Evolutionary conservation across 1,139 yeast genomes (phyloP).

Genomic region (Zygosaccharomyces pseudobailii): DNA sequence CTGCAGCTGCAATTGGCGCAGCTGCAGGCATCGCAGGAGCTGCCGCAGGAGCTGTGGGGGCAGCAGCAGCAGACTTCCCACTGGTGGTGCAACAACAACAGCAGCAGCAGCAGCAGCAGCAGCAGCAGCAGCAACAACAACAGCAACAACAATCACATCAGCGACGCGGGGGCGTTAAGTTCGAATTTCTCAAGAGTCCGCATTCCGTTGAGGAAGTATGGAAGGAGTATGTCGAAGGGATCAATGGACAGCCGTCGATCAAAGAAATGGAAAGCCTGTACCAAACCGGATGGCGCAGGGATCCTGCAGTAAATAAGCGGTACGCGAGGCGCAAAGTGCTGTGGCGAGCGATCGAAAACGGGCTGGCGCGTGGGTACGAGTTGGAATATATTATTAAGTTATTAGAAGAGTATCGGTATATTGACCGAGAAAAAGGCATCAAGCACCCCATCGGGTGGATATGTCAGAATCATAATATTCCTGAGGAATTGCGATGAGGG

Average conservation of each 20-base stretch:
- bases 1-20: background rate
- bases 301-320: conserved; percentile 39
- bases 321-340: conserved; percentile 39
- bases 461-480: conserved; percentile 35
- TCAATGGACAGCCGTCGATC: conserved; percentile 38
- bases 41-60: background rate
- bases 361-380: conserved; percentile 34
- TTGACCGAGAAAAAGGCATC: conserved; percentile 33
- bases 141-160: conserved; percentile 7
- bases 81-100: background rate
- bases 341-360: conserved; percentile 39
- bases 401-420: conserved; percentile 35
- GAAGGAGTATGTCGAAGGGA: conserved; percentile 39
- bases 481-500: conserved; percentile 21
- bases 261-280: conserved; percentile 37
- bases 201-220: conserved; percentile 39
- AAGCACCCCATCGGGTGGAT: conserved; percentile 42
- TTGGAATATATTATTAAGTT: conserved; percentile 34
- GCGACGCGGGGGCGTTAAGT: conserved; percentile 26
- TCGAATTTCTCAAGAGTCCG: conserved; percentile 39
- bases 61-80: background rate
- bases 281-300: conserved; percentile 40
- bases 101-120: conserved; percentile 1
- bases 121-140: conserved; percentile 9
- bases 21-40: background rate